Base-by-base conservation (phyloP, 768 basidiomycete species). In the Hebeloma cylindrosporum region DNA sequence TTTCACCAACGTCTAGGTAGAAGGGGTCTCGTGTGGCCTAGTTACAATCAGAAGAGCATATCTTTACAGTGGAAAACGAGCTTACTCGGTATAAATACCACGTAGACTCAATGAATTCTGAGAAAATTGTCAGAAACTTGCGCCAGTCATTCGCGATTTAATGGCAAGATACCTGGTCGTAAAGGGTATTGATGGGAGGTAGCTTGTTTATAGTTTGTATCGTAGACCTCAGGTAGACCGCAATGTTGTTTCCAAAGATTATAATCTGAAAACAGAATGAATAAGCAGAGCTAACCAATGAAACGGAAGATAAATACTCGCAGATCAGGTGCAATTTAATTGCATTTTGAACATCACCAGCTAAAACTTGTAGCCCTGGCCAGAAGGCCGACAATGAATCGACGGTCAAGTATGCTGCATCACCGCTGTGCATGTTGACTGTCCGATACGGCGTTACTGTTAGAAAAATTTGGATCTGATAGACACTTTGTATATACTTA, bases 351-450 rank as follows among this genome's bases (percentile, higher is more conserved):
- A 96, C 60, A 68, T 96, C 89, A 14, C 88, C 89, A 3, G 83
- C 82, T 9, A 92, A 67, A 7, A 93, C 88, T 66, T 96, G 95
- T 11, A 97, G 71, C 16, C 94, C 96, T n/a, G 95, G 92, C 83
- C 94, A 93, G 63, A 98, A 99, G 1, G 96, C 93, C 2, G 93
- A 91, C 11, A 99, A 69, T 2, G 93, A 96, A 62, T 99, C 96
- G n/a, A 95, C 72, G n/a, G 83, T 86, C 33, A 74, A 68, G 58
- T 84, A 89, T 5, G 83, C 74, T 4, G 81, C 70, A 47, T 89
- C 84, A 14, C 94, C 92, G 21, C 71, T 80, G 38, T 79, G 68
- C 67, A 93, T 88, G 46, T 90, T 81, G n/a, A 93, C 82, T 17
- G 77, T 82, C 33, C 89, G 87, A 71, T 85, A 97, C 94, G 96